These are phyloP conservation scores for Ophiostoma tasmaniense DNA, from an alignment of 2,329 filamentous ascomycete genomes.

Conservation along the genomic window DNA sequence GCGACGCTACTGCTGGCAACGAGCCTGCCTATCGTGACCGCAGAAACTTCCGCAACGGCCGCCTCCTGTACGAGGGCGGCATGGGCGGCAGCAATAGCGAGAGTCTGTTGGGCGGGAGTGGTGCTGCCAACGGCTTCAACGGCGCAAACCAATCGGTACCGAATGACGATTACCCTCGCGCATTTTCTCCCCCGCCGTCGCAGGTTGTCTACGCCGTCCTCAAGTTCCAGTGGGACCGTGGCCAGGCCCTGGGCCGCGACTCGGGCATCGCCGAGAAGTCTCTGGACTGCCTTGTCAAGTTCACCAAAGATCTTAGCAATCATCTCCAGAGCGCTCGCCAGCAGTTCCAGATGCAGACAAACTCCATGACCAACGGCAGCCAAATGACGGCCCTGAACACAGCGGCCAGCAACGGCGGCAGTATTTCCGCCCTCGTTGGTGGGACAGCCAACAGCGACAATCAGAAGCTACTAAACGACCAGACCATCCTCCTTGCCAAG, in stretches of 20 bases:
- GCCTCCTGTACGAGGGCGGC: slow-evolving; percentile 17
- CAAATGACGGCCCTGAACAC: slow-evolving; percentile 15
- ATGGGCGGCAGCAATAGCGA: slow-evolving; percentile 11
- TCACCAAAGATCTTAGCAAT: slow-evolving; percentile 51
- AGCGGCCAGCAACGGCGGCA: slow-evolving; percentile 25
- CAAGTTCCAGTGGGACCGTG: slow-evolving; percentile 92
- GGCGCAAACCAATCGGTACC: not conserved
- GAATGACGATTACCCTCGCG: slow-evolving; percentile 17
- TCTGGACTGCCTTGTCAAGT: slow-evolving; percentile 50
- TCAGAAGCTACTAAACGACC: slow-evolving; percentile 48
- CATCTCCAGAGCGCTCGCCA: slow-evolving; percentile 45
- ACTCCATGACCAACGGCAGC: slow-evolving; percentile 25
- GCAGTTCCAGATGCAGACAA: slow-evolving; percentile 40
- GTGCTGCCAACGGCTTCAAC: not conserved
- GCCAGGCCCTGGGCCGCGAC: slow-evolving; percentile 44
- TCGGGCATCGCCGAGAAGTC: slow-evolving; percentile 45
- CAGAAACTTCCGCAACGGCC: slow-evolving; percentile 19
- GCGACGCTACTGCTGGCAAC: slow-evolving; percentile 11
- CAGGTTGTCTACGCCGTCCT: slow-evolving; percentile 93
- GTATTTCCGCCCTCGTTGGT: slow-evolving; percentile 23
- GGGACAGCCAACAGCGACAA: slow-evolving; percentile 38
- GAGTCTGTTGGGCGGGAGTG: slow-evolving; percentile 12
- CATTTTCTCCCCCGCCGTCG: slow-evolving; percentile 38
- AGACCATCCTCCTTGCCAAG: slow-evolving; percentile 73
- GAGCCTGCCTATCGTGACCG: slow-evolving; percentile 13